A percentile compares a stretch with the other conserved stretches of the same genome.
phyloP scores from a whole-genome alignment of 192 early-diverging fungal genomes.

The Irineochytrium annulatum region DNA sequence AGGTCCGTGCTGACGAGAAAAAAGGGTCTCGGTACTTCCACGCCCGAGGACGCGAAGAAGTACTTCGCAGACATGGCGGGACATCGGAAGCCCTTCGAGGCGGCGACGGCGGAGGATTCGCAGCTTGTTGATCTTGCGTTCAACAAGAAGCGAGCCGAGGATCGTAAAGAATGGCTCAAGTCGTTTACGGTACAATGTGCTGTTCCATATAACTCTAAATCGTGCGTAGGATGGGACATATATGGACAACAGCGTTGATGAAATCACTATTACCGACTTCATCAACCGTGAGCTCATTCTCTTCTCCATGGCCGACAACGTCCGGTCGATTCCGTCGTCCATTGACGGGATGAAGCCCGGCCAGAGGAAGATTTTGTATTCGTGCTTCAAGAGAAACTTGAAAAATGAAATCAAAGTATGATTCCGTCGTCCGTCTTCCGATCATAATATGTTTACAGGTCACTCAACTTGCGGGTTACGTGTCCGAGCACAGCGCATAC shows the following conservation, averaged over 20 bases:
- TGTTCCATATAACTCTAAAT: background rate
- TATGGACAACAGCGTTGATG: slow-evolving; percentile 74
- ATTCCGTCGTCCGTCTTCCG: background rate
- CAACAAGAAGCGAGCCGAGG: slow-evolving; percentile 86
- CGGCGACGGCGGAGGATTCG: slow-evolving; percentile 56
- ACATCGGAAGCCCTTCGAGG: slow-evolving; percentile 77
- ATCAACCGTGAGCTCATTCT: slow-evolving; percentile 93
- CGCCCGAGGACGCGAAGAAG: slow-evolving; percentile 75
- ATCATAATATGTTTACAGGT: slow-evolving; percentile 46
- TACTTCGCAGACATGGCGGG: slow-evolving; percentile 81
- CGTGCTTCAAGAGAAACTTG: slow-evolving; percentile 77
- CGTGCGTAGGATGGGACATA: slow-evolving; percentile 73
- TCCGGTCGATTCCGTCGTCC: slow-evolving; percentile 87
- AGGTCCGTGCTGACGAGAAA: background rate
- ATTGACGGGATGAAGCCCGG: slow-evolving; percentile 97
- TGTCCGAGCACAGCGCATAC: slow-evolving; percentile 85
- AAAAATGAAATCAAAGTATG: slow-evolving; percentile 76
- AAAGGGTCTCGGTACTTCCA: slow-evolving; percentile 89
- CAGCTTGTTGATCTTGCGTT: slow-evolving; percentile 94
- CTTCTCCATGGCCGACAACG: slow-evolving; percentile 92
- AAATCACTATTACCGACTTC: slow-evolving; percentile 83
- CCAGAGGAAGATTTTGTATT: slow-evolving; percentile 92
- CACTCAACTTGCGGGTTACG: slow-evolving; percentile 79
- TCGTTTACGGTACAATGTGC: slow-evolving; percentile 48
- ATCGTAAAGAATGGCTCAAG: slow-evolving; percentile 92